A percentile compares a stretch with the other conserved stretches of the same genome.
These are phyloP conservation scores for Backusella mclennaniae DNA, from an alignment of 192 early-diverging fungal species.

Conservation along the genomic window DNA sequence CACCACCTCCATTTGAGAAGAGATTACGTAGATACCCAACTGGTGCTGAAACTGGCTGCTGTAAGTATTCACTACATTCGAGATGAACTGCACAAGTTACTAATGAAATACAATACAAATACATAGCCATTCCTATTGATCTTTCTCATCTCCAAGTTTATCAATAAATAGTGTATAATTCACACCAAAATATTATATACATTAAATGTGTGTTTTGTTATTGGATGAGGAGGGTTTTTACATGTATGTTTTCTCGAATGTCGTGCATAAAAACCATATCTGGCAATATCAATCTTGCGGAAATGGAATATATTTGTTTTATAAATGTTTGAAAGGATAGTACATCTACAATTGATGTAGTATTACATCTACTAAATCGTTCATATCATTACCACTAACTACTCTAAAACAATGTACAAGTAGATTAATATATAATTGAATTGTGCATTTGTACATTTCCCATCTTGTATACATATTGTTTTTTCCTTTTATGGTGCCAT, in stretches of 20 bases:
- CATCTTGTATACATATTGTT: too few relatives aligned
- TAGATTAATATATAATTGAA: too few relatives aligned
- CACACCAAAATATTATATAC: too few relatives aligned
- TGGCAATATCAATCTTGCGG: not conserved
- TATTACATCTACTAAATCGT: too few relatives aligned
- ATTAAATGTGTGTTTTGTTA: too few relatives aligned
- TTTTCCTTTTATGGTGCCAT: not conserved
- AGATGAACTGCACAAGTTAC: not conserved
- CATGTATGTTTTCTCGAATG: not conserved
- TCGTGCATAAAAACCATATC: slow-evolving; percentile 4
- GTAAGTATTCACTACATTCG: slow-evolving; percentile 17
- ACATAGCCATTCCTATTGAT: slow-evolving; percentile 27
- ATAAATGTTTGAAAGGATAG: too few relatives aligned
- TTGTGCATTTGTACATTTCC: too few relatives aligned
- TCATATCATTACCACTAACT: not conserved
- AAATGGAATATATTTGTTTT: not conserved
- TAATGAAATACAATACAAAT: not conserved
- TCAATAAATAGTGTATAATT: not conserved
- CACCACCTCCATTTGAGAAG: slow-evolving; percentile 35
- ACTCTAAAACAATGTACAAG: not conserved
- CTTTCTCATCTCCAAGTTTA: slow-evolving; percentile 17
- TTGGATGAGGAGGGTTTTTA: too few relatives aligned
- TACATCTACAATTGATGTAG: too few relatives aligned
- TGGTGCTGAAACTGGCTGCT: slow-evolving; percentile 36
- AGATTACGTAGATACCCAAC: slow-evolving; percentile 32